phyloP scores from a whole-genome alignment of 495 filamentous ascomycete genomes.

The Cercophora scortea region DNA sequence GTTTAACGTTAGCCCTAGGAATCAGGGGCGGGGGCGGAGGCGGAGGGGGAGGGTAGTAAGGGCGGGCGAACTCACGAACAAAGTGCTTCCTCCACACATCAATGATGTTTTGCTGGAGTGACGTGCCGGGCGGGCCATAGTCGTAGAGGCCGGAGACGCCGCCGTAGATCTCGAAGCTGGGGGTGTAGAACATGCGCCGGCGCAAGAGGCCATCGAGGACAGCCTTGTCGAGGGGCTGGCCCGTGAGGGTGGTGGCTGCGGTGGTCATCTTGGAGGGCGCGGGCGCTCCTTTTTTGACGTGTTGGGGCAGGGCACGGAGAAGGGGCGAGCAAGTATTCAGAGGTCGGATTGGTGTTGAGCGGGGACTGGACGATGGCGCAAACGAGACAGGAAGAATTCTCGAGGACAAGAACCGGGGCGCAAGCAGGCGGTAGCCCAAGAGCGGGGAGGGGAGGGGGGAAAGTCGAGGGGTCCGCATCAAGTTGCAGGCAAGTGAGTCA shows the following conservation, averaged over 20 bases:
- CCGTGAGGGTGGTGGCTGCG: constrained; percentile 68
- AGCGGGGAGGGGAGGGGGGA: too few species aligned
- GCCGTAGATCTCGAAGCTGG: constrained; percentile 89
- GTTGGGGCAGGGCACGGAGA: too few species aligned
- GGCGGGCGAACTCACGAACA: constrained; percentile 28
- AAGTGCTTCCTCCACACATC: constrained; percentile 92
- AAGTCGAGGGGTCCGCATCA: too few species aligned
- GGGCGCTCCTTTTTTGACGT: constrained; percentile 17
- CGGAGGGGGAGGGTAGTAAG: too few species aligned
- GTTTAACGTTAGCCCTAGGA: background rate
- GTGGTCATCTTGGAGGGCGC: constrained; percentile 27
- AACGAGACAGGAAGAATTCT: too few species aligned
- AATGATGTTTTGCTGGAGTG: constrained; percentile 76
- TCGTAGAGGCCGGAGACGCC: constrained; percentile 81
- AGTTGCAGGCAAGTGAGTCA: too few species aligned
- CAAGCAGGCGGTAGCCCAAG: too few species aligned
- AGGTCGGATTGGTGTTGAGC: too few species aligned
- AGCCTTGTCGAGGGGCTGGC: constrained; percentile 75
- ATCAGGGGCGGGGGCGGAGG: background rate
- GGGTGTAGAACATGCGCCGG: constrained; percentile 88
- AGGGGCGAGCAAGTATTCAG: too few species aligned
- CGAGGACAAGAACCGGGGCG: too few species aligned
- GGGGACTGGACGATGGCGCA: too few species aligned
- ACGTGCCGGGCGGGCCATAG: constrained; percentile 75
- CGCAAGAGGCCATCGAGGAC: constrained; percentile 76